Evolutionary conservation across 1,284 basidiomycete genomes (phyloP).

Genomic region (Xerocomus cyaneibrunnescens): DNA sequence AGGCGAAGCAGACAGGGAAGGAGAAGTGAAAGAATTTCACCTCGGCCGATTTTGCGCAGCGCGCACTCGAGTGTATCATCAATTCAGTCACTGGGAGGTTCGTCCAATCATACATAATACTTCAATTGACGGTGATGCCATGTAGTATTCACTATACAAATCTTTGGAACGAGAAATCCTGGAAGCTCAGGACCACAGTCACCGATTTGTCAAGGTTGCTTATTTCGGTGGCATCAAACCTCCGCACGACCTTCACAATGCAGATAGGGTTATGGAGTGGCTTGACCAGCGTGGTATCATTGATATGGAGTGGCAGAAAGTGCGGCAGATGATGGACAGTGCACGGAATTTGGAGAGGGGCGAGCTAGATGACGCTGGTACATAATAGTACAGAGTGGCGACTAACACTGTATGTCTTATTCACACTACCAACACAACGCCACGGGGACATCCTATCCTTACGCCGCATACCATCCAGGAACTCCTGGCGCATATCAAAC

Average conservation of each 20-base stretch:
- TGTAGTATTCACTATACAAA: constrained; percentile 60
- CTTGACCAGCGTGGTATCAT: constrained; percentile 71
- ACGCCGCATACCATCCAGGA: constrained; percentile 48
- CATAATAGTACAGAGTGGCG: background rate
- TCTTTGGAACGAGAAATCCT: constrained; percentile 56
- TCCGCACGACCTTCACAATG: constrained; percentile 63
- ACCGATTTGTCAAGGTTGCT: constrained; percentile 55
- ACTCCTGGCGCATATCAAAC: constrained; percentile 37
- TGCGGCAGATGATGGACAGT: constrained; percentile 71
- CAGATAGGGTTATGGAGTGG: constrained; percentile 79
- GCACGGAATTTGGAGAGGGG: constrained; percentile 64
- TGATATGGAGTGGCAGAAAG: constrained; percentile 62
- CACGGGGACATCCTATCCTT: constrained; percentile 52
- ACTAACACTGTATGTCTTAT: constrained; percentile 30
- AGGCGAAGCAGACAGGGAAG: constrained; percentile 27
- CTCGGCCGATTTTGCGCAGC: constrained; percentile 76
- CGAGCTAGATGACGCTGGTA: constrained; percentile 26
- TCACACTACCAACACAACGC: constrained; percentile 39
- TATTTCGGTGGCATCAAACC: constrained; percentile 53
- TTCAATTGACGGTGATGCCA: constrained; percentile 4
- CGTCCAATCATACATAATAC: constrained; percentile 17
- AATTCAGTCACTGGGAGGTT: constrained; percentile 86
- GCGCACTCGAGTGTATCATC: constrained; percentile 68
- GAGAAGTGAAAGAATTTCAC: constrained; percentile 39
- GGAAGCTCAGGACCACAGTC: constrained; percentile 37